phyloP scores from a whole-genome alignment of 192 early-diverging fungal species.

The Podila epicladia region DNA sequence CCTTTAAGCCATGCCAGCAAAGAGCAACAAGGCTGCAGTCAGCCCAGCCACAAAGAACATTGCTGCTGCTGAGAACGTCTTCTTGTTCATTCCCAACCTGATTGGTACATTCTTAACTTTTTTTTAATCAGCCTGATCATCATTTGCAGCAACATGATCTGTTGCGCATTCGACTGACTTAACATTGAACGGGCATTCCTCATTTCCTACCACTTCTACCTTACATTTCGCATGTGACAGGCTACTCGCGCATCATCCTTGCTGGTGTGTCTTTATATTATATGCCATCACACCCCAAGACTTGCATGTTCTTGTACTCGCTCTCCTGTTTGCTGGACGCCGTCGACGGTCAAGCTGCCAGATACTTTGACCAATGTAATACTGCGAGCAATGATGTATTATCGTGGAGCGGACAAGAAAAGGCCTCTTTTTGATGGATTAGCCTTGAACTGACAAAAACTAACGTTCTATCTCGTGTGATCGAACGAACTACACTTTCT shows the following conservation, averaged over 20 bases:
- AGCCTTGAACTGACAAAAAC: slow-evolving; percentile 10
- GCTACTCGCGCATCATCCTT: slow-evolving; percentile 89
- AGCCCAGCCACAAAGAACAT: slow-evolving; percentile 20
- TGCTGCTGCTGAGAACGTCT: slow-evolving; percentile 64
- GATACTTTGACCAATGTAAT: slow-evolving; percentile 91
- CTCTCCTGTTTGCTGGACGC: slow-evolving; percentile 95
- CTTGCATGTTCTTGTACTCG: slow-evolving; percentile 82
- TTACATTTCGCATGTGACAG: slow-evolving; percentile 33
- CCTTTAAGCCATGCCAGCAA: slow-evolving; percentile 21
- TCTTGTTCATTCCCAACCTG: slow-evolving; percentile 82
- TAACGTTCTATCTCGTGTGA: neutral
- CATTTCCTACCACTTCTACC: neutral
- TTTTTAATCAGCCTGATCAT: neutral
- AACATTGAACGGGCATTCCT: too few species aligned
- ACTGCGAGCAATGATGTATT: neutral
- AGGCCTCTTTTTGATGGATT: too few species aligned
- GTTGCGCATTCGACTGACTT: too few species aligned
- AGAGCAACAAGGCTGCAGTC: slow-evolving; percentile 26
- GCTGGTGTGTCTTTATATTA: slow-evolving; percentile 76
- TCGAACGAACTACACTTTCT: neutral
- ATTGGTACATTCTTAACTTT: slow-evolving; percentile 62
- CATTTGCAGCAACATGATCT: neutral
- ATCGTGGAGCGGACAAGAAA: too few species aligned
- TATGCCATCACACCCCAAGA: slow-evolving; percentile 78
- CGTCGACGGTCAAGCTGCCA: slow-evolving; percentile 94